Evolutionary conservation across 441 rosid species (phyloP).

Genomic region (Gossypium aridum): DNA sequence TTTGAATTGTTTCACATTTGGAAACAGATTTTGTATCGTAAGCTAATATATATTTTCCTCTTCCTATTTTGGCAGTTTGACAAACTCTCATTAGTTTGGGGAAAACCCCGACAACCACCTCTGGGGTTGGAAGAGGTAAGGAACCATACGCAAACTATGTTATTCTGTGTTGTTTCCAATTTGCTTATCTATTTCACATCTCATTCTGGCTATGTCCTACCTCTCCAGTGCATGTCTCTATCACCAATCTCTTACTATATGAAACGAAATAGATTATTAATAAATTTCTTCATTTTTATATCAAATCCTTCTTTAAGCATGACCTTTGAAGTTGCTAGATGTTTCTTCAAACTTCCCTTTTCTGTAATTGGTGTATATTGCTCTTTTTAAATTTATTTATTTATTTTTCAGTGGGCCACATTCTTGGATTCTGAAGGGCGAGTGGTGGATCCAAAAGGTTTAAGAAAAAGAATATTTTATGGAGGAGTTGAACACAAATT

Average conservation of each 20-base stretch:
- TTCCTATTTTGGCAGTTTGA: slow-evolving; percentile 59
- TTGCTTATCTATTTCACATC: background rate
- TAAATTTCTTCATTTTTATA: background rate
- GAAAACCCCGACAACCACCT: slow-evolving; percentile 88
- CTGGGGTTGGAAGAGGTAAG: slow-evolving; percentile 72
- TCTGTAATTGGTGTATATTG: slow-evolving; percentile 1
- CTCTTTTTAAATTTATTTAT: slow-evolving; percentile 1
- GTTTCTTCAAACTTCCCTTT: background rate
- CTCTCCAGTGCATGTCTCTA: background rate
- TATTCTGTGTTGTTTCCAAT: background rate
- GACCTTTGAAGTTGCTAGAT: background rate
- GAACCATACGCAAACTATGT: background rate
- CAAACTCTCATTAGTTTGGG: slow-evolving; percentile 81
- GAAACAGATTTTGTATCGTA: background rate
- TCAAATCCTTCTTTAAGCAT: background rate
- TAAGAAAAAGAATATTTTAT: slow-evolving; percentile 82
- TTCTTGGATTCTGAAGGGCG: slow-evolving; percentile 92
- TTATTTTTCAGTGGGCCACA: slow-evolving; percentile 55
- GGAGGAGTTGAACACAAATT: slow-evolving; percentile 84
- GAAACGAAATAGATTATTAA: background rate
- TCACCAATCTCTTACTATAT: background rate
- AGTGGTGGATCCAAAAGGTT: slow-evolving; percentile 61
- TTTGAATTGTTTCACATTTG: background rate
- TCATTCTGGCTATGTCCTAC: background rate
- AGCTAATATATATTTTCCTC: slow-evolving; percentile 6